phyloP scores from a whole-genome alignment of 2,329 filamentous ascomycete species.

The Arthrobotrys entomopaga region DNA sequence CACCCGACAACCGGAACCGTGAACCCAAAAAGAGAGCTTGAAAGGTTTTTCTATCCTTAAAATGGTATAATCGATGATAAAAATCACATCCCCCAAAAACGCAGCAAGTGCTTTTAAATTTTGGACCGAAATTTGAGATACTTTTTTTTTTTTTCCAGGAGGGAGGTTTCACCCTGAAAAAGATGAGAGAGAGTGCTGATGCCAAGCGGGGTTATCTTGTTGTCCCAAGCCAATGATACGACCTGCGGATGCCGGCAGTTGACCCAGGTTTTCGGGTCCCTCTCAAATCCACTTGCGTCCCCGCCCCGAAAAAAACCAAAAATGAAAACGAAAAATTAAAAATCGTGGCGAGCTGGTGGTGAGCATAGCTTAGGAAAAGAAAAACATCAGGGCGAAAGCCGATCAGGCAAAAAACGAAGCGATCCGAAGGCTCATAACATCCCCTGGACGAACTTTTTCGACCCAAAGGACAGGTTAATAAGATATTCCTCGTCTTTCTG shows the following conservation, averaged over 20 bases:
- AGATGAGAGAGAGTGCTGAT: constrained; percentile 43
- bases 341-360: not conserved
- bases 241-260: constrained; percentile 47
- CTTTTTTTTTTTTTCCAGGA: constrained; percentile 31
- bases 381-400: not conserved
- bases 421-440: not conserved
- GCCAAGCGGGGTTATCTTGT: constrained; percentile 41
- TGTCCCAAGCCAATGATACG: constrained; percentile 48
- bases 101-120: too few species aligned
- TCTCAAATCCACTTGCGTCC: constrained; percentile 9
- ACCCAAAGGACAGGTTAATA: constrained; percentile 26
- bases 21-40: too few species aligned
- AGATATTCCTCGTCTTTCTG: constrained; percentile 10
- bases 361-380: not conserved
- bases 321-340: constrained; percentile 7
- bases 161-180: constrained; percentile 36
- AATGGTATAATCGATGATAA: constrained; percentile 34
- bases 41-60: constrained; percentile 6
- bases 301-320: constrained; percentile 5
- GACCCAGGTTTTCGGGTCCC: constrained; percentile 44
- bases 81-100: constrained; percentile 25
- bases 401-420: constrained; percentile 11
- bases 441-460: constrained; percentile 10
- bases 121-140: constrained; percentile 51
- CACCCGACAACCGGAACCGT: constrained; percentile 19